Percentiles rank a stretch among this genome's conserved stretches.
Conservation (phyloP, 805 yeast genomes). For the Nakazawaea wickerhamii region DNA sequence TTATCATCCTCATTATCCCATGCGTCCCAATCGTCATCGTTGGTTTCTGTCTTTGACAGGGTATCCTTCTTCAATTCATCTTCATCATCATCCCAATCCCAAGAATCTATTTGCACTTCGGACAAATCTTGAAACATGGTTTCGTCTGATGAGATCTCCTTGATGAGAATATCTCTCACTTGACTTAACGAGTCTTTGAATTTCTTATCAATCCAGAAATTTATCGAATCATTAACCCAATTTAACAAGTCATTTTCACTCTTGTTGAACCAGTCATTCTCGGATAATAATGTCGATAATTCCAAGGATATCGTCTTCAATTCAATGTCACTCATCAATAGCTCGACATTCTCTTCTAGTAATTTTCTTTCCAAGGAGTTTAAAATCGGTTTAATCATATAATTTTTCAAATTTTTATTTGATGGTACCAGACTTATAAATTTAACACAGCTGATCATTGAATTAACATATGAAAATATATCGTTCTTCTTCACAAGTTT, state of each 20-base stretch:
- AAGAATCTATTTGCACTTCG: slow-evolving; percentile 4
- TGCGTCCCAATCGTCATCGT: slow-evolving; percentile 21
- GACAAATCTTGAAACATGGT: not conserved
- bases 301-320: not conserved
- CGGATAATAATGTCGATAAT: not conserved
- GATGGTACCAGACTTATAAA: slow-evolving; percentile 7
- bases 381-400: slow-evolving; percentile 9
- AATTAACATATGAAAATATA: not conserved
- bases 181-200: slow-evolving; percentile 7
- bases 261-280: slow-evolving; percentile 7
- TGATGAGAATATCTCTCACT: not conserved
- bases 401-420: slow-evolving; percentile 2
- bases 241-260: slow-evolving; percentile 5
- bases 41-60: slow-evolving; percentile 5
- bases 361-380: slow-evolving; percentile 6
- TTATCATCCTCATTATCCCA: slow-evolving; percentile 21
- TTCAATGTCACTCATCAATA: slow-evolving; percentile 2
- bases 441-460: slow-evolving; percentile 3
- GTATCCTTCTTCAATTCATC: not conserved
- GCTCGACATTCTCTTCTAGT: slow-evolving; percentile 10
- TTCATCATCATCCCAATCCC: slow-evolving; percentile 13
- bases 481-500: slow-evolving; percentile 5
- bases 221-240: slow-evolving; percentile 11
- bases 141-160: not conserved
- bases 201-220: slow-evolving; percentile 13